Evolutionary conservation across 2,329 filamentous ascomycete genomes (phyloP).

Genomic region (Achaetomium macrosporum): DNA sequence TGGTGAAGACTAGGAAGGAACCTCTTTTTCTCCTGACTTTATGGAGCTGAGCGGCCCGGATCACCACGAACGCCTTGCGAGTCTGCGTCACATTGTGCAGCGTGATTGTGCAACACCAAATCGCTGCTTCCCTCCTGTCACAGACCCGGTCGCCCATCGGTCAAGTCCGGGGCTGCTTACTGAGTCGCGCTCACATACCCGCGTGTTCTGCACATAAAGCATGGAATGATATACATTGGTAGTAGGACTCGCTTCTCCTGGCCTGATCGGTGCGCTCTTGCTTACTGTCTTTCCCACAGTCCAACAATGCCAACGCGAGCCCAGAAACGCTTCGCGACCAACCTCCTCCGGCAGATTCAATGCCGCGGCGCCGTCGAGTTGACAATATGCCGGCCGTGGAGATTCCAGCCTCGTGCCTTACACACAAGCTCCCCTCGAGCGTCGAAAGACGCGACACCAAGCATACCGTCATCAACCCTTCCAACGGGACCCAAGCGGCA

Average conservation of each 20-base stretch:
- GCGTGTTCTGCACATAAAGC: not conserved
- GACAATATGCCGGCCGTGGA: not conserved
- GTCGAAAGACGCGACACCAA: not conserved
- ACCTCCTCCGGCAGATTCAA: slow-evolving; percentile 6
- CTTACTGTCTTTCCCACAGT: not conserved
- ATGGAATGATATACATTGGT: not conserved
- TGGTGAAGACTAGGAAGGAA: not conserved
- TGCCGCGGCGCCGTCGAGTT: not conserved
- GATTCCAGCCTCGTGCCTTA: slow-evolving; percentile 3
- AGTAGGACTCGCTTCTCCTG: not conserved
- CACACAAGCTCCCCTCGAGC: slow-evolving; percentile 5
- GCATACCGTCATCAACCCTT: not conserved
- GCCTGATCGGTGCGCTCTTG: not conserved
- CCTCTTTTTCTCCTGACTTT: too few relatives aligned
- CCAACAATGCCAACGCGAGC: slow-evolving; percentile 12
- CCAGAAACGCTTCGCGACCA: slow-evolving; percentile 3
- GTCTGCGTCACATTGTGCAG: not conserved
- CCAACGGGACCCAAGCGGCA: not conserved
- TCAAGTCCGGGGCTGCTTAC: not conserved
- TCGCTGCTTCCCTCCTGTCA: not conserved
- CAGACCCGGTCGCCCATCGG: not conserved
- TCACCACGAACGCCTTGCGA: not conserved
- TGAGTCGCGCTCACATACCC: not conserved
- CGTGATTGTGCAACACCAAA: not conserved
- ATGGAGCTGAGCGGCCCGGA: not conserved